phyloP scores from a whole-genome alignment of 2,329 filamentous ascomycete genomes.

The Colletotrichum horii region DNA sequence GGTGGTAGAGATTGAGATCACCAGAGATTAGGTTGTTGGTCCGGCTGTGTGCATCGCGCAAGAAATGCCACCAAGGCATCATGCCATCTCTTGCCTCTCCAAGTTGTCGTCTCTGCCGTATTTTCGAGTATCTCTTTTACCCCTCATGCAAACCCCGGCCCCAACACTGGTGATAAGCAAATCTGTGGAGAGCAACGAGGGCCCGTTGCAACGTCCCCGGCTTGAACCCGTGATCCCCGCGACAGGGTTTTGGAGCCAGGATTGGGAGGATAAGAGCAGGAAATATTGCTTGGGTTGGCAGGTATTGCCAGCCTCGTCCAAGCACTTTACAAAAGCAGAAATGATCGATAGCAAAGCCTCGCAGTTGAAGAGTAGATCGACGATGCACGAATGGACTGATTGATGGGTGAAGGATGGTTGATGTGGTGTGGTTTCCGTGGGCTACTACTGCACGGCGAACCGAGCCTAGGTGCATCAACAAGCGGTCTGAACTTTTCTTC shows the following conservation, averaged over 20 bases:
- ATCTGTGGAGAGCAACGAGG: background rate
- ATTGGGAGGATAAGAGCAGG: background rate
- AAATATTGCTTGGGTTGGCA: background rate
- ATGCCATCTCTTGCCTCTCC: background rate
- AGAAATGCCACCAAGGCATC: too few relatives aligned
- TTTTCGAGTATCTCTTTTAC: background rate
- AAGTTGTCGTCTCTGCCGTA: background rate
- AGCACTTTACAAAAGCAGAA: background rate
- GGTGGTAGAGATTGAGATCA: background rate
- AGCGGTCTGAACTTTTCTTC: slow-evolving; percentile 8
- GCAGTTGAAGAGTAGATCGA: background rate
- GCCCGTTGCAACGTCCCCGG: background rate
- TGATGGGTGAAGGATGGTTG: background rate
- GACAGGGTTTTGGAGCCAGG: background rate
- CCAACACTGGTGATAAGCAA: background rate
- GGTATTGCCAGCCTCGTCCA: background rate
- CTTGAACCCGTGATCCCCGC: background rate
- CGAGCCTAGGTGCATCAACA: slow-evolving; percentile 14
- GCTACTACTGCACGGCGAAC: slow-evolving; percentile 14
- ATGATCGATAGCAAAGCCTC: background rate
- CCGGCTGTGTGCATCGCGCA: background rate
- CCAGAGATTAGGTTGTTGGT: background rate
- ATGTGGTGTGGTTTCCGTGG: slow-evolving; percentile 2
- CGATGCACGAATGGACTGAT: background rate
- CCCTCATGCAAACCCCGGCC: background rate